Percentiles rank a stretch among this genome's conserved stretches.
Conservation (phyloP, 495 filamentous ascomycete genomes). For the Chaetomium cochliodes region DNA sequence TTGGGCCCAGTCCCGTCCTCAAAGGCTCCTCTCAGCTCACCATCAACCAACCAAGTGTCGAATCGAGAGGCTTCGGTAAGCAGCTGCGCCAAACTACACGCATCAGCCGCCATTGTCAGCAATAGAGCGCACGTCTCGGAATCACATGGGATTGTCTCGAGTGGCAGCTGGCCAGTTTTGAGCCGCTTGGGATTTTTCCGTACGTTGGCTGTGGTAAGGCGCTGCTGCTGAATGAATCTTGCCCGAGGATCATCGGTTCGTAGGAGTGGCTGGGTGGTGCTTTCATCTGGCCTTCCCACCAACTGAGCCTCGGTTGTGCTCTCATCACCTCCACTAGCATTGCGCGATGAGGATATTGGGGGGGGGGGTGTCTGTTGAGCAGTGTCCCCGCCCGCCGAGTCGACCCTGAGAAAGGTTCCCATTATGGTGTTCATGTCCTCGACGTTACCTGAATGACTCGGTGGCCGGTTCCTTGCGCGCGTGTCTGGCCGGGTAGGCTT, state of each 20-base stretch:
- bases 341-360: background rate
- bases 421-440: background rate
- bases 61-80: constrained; percentile 4
- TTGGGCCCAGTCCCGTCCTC: constrained; percentile 1
- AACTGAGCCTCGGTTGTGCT: background rate
- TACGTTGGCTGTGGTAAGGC: constrained; percentile 30
- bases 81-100: constrained; percentile 3
- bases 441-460: no score
- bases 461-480: background rate
- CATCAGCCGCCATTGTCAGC: constrained; percentile 25
- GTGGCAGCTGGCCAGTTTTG: constrained; percentile 46
- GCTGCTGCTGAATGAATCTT: constrained; percentile 44
- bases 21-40: constrained; percentile 11
- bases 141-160: constrained; percentile 41
- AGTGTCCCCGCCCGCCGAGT: background rate
- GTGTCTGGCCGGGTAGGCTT: background rate
- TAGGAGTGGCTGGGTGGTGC: constrained; percentile 29
- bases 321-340: background rate
- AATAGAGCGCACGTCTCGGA: constrained; percentile 33
- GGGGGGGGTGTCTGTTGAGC: background rate
- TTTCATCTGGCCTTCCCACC: background rate
- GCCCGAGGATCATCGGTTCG: constrained; percentile 41
- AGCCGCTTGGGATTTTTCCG: constrained; percentile 37
- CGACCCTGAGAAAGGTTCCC: background rate
- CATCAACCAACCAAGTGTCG: constrained; percentile 23